Evolutionary conservation across 257 asterid genomes (phyloP), one percentile per base, ranked within the genome.

Genomic region (Solanum pinnatisectum): DNA sequence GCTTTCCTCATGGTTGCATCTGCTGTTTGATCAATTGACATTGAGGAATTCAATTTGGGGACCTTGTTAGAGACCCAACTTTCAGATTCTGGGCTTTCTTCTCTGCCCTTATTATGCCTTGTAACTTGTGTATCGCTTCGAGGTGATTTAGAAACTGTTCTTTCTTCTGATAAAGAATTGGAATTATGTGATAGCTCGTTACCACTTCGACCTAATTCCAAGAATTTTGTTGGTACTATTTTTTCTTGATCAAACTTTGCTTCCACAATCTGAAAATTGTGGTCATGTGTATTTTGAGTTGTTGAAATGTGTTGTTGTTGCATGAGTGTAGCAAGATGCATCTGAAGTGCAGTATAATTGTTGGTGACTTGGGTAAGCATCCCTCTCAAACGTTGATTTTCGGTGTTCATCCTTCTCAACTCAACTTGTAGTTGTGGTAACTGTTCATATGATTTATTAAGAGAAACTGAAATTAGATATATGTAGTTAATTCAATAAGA

Each of bases 1-100:
- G 98, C 96, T 88, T 95, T 97, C 86, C 96, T 91, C 98, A 95
- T 96, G 91, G 97, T 93, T 9, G 98, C 94, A 16, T 92, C 98
- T 89, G 92, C 89, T 4, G 94, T 84, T 86, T 94, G 96, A 10
- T 92, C 95, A 30, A 87, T 33, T 6, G 91, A 76, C 73, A 91
- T 92, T 2, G 92, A 1, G 3, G 91, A 82, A 76, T 84, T 89
- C 90, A 93, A 84, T 40, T 90, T 94, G 0, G 94, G 89, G 42
- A 90, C 88, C 87, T 94, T 96, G 12, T 90, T 92, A 16, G 96
- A 90, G 2, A 79, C 94, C 95, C 96, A 95, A 15, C 93, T 91
- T 40, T 97, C 94, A 1, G 98, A 94, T 63, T 93, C 98, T 1
- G 96, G 96, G 88, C 96, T 97, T 65, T 93, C 98, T 16, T 94